These are phyloP conservation scores for Priceomyces medius DNA, from an alignment of 805 yeast species.

Conservation along the genomic window DNA sequence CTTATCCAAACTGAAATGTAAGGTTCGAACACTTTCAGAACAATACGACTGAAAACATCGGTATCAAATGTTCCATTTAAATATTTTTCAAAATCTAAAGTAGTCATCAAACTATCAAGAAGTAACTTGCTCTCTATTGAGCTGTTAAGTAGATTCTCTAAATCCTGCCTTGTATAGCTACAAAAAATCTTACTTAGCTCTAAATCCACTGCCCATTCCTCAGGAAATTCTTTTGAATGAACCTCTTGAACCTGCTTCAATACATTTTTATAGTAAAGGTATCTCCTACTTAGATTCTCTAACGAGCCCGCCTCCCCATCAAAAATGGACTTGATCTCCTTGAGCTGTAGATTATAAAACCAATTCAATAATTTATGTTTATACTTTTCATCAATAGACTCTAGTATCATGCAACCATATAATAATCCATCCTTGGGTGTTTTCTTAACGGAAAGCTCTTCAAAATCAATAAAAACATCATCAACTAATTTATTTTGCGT, in stretches of 20 bases:
- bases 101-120: slow-evolving; percentile 66
- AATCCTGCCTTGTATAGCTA: slow-evolving; percentile 64
- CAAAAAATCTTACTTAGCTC: slow-evolving; percentile 65
- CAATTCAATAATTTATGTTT: slow-evolving; percentile 62
- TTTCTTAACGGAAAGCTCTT: slow-evolving; percentile 36
- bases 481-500: slow-evolving; percentile 62
- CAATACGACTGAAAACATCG: slow-evolving; percentile 42
- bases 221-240: slow-evolving; percentile 59
- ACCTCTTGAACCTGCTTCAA: slow-evolving; percentile 57
- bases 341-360: slow-evolving; percentile 68
- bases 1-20: slow-evolving; percentile 81
- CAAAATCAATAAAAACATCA: slow-evolving; percentile 74
- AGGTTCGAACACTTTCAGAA: slow-evolving; percentile 77
- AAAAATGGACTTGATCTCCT: slow-evolving; percentile 76
- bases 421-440: slow-evolving; percentile 30
- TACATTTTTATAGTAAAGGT: slow-evolving; percentile 73
- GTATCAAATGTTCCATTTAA: slow-evolving; percentile 63
- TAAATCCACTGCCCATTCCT: slow-evolving; percentile 66
- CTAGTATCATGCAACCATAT: slow-evolving; percentile 74
- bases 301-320: slow-evolving; percentile 93
- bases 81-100: slow-evolving; percentile 80
- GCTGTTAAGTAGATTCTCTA: slow-evolving; percentile 34
- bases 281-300: slow-evolving; percentile 82
- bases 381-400: slow-evolving; percentile 57
- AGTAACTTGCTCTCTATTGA: slow-evolving; percentile 60